Evolutionary conservation across 352 stramenopile species (phyloP).

Genomic region (Globisporangium uncinulatum): DNA sequence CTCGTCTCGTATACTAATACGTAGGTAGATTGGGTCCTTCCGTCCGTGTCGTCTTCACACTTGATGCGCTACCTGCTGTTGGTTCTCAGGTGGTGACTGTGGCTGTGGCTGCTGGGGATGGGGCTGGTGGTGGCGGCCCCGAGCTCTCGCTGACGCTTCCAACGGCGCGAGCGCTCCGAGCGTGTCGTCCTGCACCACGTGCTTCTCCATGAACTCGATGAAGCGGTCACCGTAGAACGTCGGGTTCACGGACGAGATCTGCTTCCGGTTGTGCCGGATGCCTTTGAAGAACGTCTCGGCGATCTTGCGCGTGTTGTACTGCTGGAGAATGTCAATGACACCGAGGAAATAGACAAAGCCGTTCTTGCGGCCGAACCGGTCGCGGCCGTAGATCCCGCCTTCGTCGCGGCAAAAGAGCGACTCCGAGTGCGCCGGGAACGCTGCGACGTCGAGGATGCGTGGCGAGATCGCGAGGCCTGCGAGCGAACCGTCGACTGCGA

Average conservation of each 20-base stretch:
- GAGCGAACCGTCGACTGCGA: constrained; percentile 13
- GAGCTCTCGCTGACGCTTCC: not conserved
- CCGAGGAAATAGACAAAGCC: constrained; percentile 88
- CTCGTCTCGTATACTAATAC: too few species aligned
- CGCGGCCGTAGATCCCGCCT: constrained; percentile 63
- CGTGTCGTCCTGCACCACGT: constrained; percentile 64
- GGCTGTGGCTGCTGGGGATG: not conserved
- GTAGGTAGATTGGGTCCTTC: too few species aligned
- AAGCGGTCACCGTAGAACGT: constrained; percentile 89
- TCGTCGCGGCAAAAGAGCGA: constrained; percentile 75
- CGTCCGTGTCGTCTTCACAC: not conserved
- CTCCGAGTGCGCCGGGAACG: constrained; percentile 39
- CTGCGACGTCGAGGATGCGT: constrained; percentile 38
- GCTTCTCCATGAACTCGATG: constrained; percentile 84
- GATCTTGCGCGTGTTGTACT: constrained; percentile 91
- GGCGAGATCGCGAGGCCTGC: constrained; percentile 36
- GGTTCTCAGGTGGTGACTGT: not conserved
- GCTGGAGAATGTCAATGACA: constrained; percentile 93
- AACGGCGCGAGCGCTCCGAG: constrained; percentile 16
- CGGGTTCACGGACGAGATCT: constrained; percentile 86
- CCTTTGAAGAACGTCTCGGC: constrained; percentile 89
- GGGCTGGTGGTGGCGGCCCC: not conserved
- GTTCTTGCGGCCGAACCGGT: constrained; percentile 58
- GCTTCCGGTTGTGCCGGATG: constrained; percentile 74
- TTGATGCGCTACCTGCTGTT: constrained; percentile 5